Evolutionary conservation across 805 yeast species (phyloP), one percentile per base, ranked within the genome.

Genomic region (Ogataea chonburiensis): DNA sequence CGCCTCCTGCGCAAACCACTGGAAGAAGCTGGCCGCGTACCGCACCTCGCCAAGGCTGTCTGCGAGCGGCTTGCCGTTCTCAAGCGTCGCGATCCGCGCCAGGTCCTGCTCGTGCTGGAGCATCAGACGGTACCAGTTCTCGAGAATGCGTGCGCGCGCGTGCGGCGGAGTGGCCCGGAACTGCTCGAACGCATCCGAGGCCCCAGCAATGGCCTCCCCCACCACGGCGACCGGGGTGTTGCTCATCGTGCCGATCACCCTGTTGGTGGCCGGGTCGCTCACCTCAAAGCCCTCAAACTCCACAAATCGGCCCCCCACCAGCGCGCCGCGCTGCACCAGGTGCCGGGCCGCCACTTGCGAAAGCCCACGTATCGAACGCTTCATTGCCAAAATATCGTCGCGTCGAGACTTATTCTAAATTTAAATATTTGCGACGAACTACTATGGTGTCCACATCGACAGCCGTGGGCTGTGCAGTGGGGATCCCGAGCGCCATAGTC

Each of bases 1-100:
- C 3, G 91, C 89, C 47, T 79, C 85, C 53, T 81, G 89, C 18
- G 91, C 71, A 57, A 77, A 88, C 96, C 96, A 89, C 55, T 86
- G 86, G 55, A 86, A 79, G 58, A 82, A 88, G 8, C 83, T 73
- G 1, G 87, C 85, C 7, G 86, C 79, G 47, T 79, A 78, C 25
- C 52, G 53, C 14, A 84, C 71, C 55, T 85, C 94, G 3, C 88
- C 89, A 26, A 66, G 55, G 10, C 89, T 81, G 53, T 85, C 93
- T 1, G 75, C 71, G 10, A 70, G 60, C 1, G 89, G 78, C 59
- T 85, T 85, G 17, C 94, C 94, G 55, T 84, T 84, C 53, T 85
- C 94, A 43, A 77, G 60, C 5, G 85, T 75, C 34, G 81, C 71
- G 30, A 85, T 53, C 37, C 61, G 68, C 17, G 88, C 89, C 46